Conservation (phyloP, 1,139 yeast genomes). For the Hyphopichia buzzinii region DNA sequence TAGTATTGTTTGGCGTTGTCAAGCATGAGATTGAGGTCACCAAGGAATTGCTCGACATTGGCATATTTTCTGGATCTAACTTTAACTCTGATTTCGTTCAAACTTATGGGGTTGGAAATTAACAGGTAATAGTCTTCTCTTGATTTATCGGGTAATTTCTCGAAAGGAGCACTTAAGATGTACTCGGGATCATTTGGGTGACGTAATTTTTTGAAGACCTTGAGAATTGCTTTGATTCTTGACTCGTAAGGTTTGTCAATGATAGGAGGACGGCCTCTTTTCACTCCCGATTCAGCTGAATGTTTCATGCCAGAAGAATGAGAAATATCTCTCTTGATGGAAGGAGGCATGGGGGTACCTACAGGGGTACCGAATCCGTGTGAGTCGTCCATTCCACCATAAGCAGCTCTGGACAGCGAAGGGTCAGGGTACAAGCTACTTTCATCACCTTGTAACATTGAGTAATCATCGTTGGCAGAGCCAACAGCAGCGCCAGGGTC, state of each 20-base stretch:
- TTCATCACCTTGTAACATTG: background rate
- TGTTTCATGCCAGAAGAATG: constrained; percentile 7
- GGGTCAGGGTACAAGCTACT: background rate
- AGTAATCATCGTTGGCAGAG: constrained; percentile 1
- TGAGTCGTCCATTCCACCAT: constrained; percentile 1
- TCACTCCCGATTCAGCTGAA: constrained; percentile 59
- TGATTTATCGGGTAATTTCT: constrained; percentile 75
- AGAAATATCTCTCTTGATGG: constrained; percentile 1
- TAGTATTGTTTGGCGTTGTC: constrained; percentile 68
- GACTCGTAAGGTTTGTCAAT: constrained; percentile 94
- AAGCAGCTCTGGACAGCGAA: background rate
- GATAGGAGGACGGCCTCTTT: constrained; percentile 93
- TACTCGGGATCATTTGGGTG: constrained; percentile 50
- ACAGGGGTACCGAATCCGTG: constrained; percentile 5
- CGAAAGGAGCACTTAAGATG: constrained; percentile 61
- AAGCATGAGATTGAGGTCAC: constrained; percentile 74
- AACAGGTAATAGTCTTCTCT: constrained; percentile 67
- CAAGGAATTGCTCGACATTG: constrained; percentile 70
- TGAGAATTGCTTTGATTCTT: constrained; percentile 80
- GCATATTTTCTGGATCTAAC: constrained; percentile 84
- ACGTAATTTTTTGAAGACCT: constrained; percentile 73
- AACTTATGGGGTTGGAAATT: constrained; percentile 70
- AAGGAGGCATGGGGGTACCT: constrained; percentile 4
- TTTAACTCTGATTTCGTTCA: constrained; percentile 77
- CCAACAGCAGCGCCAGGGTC: constrained; percentile 5